Evolutionary conservation across 768 basidiomycete species (phyloP).

Genomic region (Grammothele lineata): DNA sequence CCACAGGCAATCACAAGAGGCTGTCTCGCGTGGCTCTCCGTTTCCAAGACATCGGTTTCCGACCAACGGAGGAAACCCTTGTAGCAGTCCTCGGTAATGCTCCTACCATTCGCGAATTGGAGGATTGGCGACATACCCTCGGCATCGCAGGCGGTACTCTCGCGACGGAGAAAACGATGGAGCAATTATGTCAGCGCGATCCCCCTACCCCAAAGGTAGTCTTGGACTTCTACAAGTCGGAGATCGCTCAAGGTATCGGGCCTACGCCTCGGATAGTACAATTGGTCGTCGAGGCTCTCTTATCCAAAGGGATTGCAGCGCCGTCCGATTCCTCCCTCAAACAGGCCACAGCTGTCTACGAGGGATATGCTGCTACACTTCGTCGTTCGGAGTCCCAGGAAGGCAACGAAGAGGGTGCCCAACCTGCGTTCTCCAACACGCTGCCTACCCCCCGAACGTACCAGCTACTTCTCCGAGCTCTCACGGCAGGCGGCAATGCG

Average conservation of each 20-base stretch:
- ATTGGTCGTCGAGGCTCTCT: not conserved
- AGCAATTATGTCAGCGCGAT: conserved; percentile 13
- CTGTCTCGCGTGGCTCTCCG: not conserved
- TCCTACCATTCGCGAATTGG: conserved; percentile 37
- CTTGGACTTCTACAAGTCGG: not conserved
- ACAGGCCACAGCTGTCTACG: too few relatives aligned
- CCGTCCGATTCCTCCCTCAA: not conserved
- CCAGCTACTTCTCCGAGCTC: conserved; percentile 33
- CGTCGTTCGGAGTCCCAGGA: too few relatives aligned
- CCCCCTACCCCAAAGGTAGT: not conserved
- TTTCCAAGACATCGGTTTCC: conserved; percentile 25
- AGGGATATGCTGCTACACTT: too few relatives aligned
- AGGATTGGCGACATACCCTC: conserved; percentile 37
- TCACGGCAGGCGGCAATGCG: conserved; percentile 19
- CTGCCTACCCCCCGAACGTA: conserved; percentile 40
- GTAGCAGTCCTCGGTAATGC: conserved; percentile 41
- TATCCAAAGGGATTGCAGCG: not conserved
- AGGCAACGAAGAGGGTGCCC: too few relatives aligned
- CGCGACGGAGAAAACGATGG: conserved; percentile 55
- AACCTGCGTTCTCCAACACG: too few relatives aligned
- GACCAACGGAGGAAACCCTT: conserved; percentile 29
- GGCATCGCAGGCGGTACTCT: conserved; percentile 34
- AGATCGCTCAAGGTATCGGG: not conserved
- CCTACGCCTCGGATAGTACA: not conserved
- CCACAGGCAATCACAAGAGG: not conserved